A percentile compares a stretch with the other conserved stretches of the same genome.
phyloP scores from a whole-genome alignment of 108 stramenopile species.

The Skeletonema grethae region DNA sequence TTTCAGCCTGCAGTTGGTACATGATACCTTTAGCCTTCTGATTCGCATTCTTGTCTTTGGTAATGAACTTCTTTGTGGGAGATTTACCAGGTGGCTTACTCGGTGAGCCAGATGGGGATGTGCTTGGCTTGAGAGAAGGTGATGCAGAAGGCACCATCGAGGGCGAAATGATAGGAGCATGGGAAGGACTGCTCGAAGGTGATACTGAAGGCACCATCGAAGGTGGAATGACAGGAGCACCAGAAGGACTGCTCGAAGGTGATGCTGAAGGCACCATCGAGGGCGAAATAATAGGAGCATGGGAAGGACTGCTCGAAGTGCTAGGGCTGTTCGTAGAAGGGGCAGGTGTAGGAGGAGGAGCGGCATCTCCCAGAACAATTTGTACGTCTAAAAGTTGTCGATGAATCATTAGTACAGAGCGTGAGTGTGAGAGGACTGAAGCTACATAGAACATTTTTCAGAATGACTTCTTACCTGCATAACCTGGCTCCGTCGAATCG shows the following conservation, averaged over 20 bases:
- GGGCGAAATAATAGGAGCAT: neutral
- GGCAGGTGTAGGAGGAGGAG: too few relatives aligned
- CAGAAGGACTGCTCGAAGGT: neutral
- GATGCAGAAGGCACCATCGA: neutral
- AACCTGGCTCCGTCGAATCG: neutral
- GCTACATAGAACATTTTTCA: too few relatives aligned
- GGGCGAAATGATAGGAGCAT: neutral
- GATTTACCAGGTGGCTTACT: neutral
- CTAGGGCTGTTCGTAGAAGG: neutral
- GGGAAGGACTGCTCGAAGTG: neutral
- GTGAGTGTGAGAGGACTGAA: too few relatives aligned
- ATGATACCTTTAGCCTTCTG: too few relatives aligned
- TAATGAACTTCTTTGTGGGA: neutral
- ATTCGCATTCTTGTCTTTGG: neutral
- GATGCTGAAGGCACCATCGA: neutral
- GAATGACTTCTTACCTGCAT: neutral
- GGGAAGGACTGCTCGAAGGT: neutral
- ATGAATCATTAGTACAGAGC: too few relatives aligned
- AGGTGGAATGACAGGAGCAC: neutral
- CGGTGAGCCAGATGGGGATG: neutral
- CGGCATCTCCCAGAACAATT: too few relatives aligned
- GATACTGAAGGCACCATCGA: neutral
- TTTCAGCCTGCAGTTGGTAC: too few relatives aligned
- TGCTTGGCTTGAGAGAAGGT: neutral
- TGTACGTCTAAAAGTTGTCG: too few relatives aligned